Conservation (phyloP, 495 filamentous ascomycete species). For the Penicillium desertorum region DNA sequence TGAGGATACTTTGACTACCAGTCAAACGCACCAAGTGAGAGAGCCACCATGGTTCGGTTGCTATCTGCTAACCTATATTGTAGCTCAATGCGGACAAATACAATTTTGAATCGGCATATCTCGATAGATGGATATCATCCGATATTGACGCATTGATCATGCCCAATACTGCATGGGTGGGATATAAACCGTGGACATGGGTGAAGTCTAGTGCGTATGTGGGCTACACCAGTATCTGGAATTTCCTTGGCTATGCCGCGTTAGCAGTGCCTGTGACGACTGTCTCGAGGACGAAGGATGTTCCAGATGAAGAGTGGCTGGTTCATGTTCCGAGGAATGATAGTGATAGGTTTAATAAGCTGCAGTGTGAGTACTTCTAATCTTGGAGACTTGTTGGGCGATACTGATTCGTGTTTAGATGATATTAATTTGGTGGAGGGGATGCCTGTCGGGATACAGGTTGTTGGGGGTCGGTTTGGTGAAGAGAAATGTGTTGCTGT, state of each 20-base stretch:
- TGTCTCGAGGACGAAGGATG: constrained; percentile 32
- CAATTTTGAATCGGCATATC: constrained; percentile 33
- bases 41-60: not conserved
- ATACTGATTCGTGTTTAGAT: constrained; percentile 26
- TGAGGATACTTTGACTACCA: constrained; percentile 32
- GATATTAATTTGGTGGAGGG: constrained; percentile 47
- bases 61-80: not conserved
- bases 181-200: constrained; percentile 50
- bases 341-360: constrained; percentile 46
- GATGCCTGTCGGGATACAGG: constrained; percentile 56
- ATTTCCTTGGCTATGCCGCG: constrained; percentile 64
- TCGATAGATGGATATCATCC: constrained; percentile 55
- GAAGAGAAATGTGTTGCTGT: constrained; percentile 51
- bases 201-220: constrained; percentile 57
- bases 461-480: constrained; percentile 50
- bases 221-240: constrained; percentile 67
- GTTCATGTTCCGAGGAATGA: constrained; percentile 39
- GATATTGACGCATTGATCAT: constrained; percentile 66
- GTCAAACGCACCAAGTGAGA: constrained; percentile 28
- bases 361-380: constrained; percentile 37
- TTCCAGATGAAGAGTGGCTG: constrained; percentile 32
- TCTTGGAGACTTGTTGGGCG: not conserved
- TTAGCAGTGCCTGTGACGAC: constrained; percentile 53
- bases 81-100: constrained; percentile 40
- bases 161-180: constrained; percentile 54